Conservation (phyloP, 768 basidiomycete species). For the Psilocybe tampanensis region DNA sequence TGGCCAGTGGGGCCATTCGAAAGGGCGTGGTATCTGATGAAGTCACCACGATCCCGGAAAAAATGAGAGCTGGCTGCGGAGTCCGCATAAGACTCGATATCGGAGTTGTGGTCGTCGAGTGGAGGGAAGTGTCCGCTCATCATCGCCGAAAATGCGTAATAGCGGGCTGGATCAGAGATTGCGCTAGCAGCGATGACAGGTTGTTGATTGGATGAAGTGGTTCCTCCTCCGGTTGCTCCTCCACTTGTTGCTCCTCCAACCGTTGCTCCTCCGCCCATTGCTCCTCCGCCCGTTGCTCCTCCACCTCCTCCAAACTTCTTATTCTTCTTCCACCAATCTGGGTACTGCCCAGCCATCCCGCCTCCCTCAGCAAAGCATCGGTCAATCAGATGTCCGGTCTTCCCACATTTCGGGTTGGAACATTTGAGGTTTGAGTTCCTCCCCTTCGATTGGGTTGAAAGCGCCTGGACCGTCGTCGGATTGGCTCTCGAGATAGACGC, state of each 20-base stretch:
- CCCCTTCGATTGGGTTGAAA: not conserved
- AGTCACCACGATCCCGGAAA: conserved; percentile 16
- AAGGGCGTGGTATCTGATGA: conserved; percentile 16
- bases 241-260: too few relatives aligned
- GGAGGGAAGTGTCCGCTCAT: not conserved
- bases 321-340: conserved; percentile 17
- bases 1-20: not conserved
- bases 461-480: not conserved
- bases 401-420: conserved; percentile 24
- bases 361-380: conserved; percentile 35
- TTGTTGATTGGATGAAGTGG: not conserved
- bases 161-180: not conserved
- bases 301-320: too few relatives aligned
- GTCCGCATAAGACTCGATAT: conserved; percentile 11
- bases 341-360: conserved; percentile 38
- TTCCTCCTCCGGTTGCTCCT: not conserved
- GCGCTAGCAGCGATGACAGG: not conserved
- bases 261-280: not conserved
- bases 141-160: not conserved
- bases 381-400: conserved; percentile 22
- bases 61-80: conserved; percentile 26
- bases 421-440: conserved; percentile 9
- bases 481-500: not conserved
- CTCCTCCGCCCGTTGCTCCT: not conserved
- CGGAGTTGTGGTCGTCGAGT: not conserved